Conservation (phyloP, 495 filamentous ascomycete species). For the Massariosphaeria phaeospora region DNA sequence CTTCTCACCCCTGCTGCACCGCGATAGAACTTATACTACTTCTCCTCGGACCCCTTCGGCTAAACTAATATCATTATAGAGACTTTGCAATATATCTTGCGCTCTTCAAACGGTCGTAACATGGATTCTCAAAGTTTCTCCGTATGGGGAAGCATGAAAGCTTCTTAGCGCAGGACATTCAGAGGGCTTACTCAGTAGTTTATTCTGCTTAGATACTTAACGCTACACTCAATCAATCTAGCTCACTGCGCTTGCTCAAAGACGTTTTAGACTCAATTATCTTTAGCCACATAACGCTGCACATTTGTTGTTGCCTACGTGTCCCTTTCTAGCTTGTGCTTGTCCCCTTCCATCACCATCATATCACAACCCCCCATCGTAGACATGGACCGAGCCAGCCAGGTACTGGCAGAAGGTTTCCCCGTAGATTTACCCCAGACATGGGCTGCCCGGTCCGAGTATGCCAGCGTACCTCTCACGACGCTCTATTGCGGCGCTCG, state of each 20-base stretch:
- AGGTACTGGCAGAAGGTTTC: conserved; percentile 6
- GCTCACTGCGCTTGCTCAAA: conserved; percentile 5
- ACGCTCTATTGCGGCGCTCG: not conserved
- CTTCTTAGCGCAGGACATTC: conserved; percentile 6
- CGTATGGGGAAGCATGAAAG: not conserved
- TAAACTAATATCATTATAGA: not conserved
- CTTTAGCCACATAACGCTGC: too few relatives aligned
- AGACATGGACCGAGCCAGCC: conserved; percentile 8
- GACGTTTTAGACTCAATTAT: conserved; percentile 3
- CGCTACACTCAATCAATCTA: conserved; percentile 2
- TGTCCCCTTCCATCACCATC: not conserved
- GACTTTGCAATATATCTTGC: not conserved
- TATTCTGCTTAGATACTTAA: not conserved
- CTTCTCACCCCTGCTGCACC: conserved; percentile 5
- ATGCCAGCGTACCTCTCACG: conserved; percentile 2
- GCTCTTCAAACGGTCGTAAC: not conserved
- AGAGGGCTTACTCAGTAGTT: conserved; percentile 6
- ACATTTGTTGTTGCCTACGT: too few relatives aligned
- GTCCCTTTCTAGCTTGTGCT: conserved; percentile 1
- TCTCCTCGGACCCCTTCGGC: not conserved
- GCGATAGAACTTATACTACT: conserved; percentile 9
- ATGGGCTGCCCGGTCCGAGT: conserved; percentile 1
- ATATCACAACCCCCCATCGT: conserved; percentile 1
- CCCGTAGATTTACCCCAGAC: conserved; percentile 2
- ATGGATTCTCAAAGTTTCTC: conserved; percentile 4